Conservation (phyloP, 169 alveolate genomes). For the Neospora caninum region DNA sequence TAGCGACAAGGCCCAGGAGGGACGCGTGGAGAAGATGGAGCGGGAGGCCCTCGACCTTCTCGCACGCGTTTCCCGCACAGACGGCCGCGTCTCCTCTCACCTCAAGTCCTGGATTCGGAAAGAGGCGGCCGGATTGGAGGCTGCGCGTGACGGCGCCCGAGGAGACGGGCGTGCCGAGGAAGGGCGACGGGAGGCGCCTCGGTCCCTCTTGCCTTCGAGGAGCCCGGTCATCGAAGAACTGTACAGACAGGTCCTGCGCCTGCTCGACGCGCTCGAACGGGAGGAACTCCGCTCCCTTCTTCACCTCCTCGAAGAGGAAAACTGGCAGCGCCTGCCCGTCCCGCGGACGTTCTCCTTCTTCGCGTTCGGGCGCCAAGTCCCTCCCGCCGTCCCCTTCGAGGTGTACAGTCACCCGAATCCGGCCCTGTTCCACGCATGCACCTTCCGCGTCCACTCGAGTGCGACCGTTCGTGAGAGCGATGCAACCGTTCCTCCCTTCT, state of each 20-base stretch:
- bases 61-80: neutral
- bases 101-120: neutral
- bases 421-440: neutral
- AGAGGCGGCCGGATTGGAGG: neutral
- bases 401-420: conserved; percentile 10
- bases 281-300: neutral
- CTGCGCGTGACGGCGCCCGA: neutral
- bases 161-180: neutral
- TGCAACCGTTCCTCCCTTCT: neutral
- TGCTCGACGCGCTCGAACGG: neutral
- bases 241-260: neutral
- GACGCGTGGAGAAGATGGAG: neutral
- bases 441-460: neutral
- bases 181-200: neutral
- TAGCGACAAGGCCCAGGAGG: neutral
- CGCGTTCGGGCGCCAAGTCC: neutral
- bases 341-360: conserved; percentile 1
- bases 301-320: conserved; percentile 30
- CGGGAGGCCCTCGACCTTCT: neutral
- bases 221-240: conserved; percentile 6
- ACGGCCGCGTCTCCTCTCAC: neutral
- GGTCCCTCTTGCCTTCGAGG: neutral
- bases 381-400: conserved; percentile 19
- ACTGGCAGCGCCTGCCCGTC: conserved; percentile 53
- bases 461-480: neutral